Evolutionary conservation across 345 rosid species (phyloP), one percentile per base, ranked within the genome.

Genomic region (Salix dunnii): DNA sequence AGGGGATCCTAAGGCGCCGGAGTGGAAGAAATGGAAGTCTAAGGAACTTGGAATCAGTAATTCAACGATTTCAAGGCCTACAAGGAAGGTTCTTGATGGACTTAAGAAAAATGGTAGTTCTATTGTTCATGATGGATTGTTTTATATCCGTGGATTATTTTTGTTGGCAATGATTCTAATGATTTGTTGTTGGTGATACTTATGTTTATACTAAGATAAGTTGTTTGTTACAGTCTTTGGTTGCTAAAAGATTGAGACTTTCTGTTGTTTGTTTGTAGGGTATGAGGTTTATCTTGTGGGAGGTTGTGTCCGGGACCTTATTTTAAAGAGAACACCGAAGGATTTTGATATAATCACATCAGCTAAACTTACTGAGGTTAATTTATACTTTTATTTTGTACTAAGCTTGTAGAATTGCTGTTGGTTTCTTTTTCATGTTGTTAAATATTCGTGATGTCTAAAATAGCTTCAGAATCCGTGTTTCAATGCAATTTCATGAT

Each of bases 261-360:
- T 63, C 2, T 58, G 30, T 76, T 42, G 42, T 25, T 77, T 71
- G 31, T 0, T 0, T 76, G 62, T 74, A 94, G 99, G 99, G 53
- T 84, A 86, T 81, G 91, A 89, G 72, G 99, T 90, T 71, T 92
- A 94, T 81, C 97, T 94, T 72, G 99, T 96, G 9, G 99, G 98
- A 77, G 99, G 99, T 13, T 92, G 98, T 72, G 97, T 96, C 48
- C 85, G 99, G 70, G 99, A 96, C 89, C 97, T 96, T 81, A 86
- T 94, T 61, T 79, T 96, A 79, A 89, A 90, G 82, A 80, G 91
- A 82, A 87, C 79, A 36, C 99, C 99, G 0, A 90, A 91, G 75
- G 99, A 96, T 82, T 96, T 94, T 20, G 97, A 96, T 81, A 79
- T 96, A 62, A 80, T 96, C 71, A 96, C 99, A 48, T 88, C 98